Base-by-base conservation (phyloP, 768 basidiomycete species). In the Collybia mongolica region DNA sequence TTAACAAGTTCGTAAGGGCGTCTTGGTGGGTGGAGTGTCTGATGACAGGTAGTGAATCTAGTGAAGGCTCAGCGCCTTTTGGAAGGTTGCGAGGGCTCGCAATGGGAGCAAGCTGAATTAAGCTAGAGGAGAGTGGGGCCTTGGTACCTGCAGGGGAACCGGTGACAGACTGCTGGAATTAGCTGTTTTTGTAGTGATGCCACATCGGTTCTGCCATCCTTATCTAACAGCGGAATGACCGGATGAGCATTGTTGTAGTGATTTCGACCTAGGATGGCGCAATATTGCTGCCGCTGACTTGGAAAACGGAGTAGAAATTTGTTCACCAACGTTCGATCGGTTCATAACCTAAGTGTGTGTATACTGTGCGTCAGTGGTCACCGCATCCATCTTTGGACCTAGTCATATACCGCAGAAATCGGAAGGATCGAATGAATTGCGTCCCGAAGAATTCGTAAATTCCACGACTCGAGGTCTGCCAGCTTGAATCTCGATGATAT, bases 241-340 rank as follows among this genome's bases (percentile, higher is more conserved):
- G 40, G 22, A 67, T 67, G 56, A 61, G 62, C 64, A 64, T 49
- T 49, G 50, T 54, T 61, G 55, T 60, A 46, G 63, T 58, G 39
- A 66, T 64, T 55, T 60, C 22, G 15, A 46, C 48, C 24, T 36
- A 46, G 23, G 44, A 66, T 66, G 54, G 65, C 65, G 64, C 65
- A 55, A 66, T 65, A 19, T 18, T 45, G 18, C 22, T n/a, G 53
- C 44, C 54, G 52, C 56, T 51, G 56, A 42, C 46, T 49, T 47
- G 47, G 7, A 59, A 54, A 32, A 32, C 5, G 9, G 9, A 29
- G 6, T 19, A 37, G n/a, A 40, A 9, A 26, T 14, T 0, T n/a
- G 35, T 19, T 38, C 36, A 18, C 5, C 14, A 9, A 6, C 32
- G 6, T 32, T 6, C 32, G 6, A 11, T 9, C n/a, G n/a, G 14